Evolutionary conservation across 148 eudicot genomes (phyloP), one percentile per base, ranked within the genome.

Genomic region (Nepenthes mirabilis): DNA sequence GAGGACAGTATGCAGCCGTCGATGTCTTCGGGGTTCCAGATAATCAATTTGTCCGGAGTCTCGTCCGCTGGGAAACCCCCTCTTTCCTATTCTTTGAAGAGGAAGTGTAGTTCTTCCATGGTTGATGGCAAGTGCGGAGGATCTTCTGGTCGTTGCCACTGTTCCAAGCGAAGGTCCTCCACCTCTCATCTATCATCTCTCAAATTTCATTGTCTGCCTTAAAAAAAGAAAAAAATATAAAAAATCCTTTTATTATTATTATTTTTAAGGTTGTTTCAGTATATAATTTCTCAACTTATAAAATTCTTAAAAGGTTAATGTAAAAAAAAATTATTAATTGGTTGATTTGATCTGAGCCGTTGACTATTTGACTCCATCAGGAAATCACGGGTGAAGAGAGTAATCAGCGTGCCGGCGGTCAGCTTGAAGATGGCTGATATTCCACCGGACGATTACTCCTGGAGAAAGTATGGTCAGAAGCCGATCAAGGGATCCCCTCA

Each of bases 401-500:
- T 84, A 32, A 81, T 76, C 0, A 58, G 84, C 68, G 75, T 84
- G 11, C 74, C 90, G 9, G 90, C 90, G 0, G 75, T 84, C 11
- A 84, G 90, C 59, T 33, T 67, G 70, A 84, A 81, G 64, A 23
- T 23, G 23, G 23, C 23, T 23, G 23, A 23, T 23, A 23, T 23
- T 23, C 23, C 23, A 23, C 23, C 67, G 77, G 71, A 80, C 90
- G 10, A 86, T 81, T 61, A 84, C 81, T 34, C 90, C 90, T 84
- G 90, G 90, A 81, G 90, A 59, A 84, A 84, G 55, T 84, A 84
- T 60, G 90, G 90, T 37, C 90, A 84, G 72, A 23, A 23, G 23
- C 23, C 23, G 23, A 23, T 23, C 23, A 23, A 23, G 23, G 23
- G 23, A 23, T 23, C 90, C 14, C 90, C 90, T 34, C 82, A 84